phyloP scores from a whole-genome alignment of 352 stramenopile genomes.

The Globisporangium cylindrosporum region DNA sequence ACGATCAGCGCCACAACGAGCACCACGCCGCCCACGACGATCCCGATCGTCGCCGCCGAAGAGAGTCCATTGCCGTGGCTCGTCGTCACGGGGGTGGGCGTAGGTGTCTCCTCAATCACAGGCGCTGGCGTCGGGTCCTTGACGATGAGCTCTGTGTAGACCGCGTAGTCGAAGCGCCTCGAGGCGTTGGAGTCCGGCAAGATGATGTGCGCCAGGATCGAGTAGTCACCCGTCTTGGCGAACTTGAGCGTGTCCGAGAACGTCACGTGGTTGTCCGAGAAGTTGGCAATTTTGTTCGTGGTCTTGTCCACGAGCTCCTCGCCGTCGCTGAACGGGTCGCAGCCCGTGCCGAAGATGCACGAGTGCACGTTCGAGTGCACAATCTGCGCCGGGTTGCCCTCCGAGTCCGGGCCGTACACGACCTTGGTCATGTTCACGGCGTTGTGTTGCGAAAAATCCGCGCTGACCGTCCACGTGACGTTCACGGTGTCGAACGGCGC shows the following conservation, averaged over 20 bases:
- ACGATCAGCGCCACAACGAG: slow-evolving; percentile 42
- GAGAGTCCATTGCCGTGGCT: slow-evolving; percentile 33
- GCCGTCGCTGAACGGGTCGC: slow-evolving; percentile 54
- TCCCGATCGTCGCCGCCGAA: slow-evolving; percentile 43
- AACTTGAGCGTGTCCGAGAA: slow-evolving; percentile 42
- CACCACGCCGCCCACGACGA: slow-evolving; percentile 56
- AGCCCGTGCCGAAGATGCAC: slow-evolving; percentile 44
- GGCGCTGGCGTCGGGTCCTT: slow-evolving; percentile 19
- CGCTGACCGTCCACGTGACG: slow-evolving; percentile 45
- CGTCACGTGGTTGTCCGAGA: slow-evolving; percentile 43
- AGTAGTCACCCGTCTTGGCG: slow-evolving; percentile 30
- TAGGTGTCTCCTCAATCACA: neutral
- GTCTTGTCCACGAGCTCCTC: slow-evolving; percentile 52
- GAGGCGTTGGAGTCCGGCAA: slow-evolving; percentile 47
- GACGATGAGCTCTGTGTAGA: slow-evolving; percentile 44
- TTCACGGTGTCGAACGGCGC: slow-evolving; percentile 40
- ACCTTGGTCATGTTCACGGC: slow-evolving; percentile 50
- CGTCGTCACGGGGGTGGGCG: neutral
- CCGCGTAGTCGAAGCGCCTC: slow-evolving; percentile 45
- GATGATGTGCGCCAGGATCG: slow-evolving; percentile 60
- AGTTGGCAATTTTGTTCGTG: slow-evolving; percentile 48
- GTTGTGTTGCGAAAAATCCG: slow-evolving; percentile 38
- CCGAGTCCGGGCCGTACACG: slow-evolving; percentile 32
- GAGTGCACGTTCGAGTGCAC: slow-evolving; percentile 69
- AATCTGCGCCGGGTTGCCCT: slow-evolving; percentile 45